A percentile compares a stretch with the other conserved stretches of the same genome.
Conservation (phyloP, 331 rosid species). For the Quercus tomentella region DNA sequence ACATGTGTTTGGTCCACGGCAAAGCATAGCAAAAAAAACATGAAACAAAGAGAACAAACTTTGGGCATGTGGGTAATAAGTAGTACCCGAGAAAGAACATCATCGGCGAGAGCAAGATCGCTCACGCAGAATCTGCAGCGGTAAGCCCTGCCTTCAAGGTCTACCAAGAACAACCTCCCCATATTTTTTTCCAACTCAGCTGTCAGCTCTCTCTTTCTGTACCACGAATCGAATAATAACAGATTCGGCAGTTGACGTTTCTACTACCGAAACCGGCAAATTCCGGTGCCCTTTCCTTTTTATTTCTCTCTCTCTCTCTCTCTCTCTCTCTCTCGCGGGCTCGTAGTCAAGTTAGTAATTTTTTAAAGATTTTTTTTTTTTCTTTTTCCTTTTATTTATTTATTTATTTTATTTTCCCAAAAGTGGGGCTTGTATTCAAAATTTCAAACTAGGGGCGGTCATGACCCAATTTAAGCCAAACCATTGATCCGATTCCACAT, state of each 20-base stretch:
- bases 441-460: no score
- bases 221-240: not conserved
- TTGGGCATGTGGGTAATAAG: not conserved
- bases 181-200: constrained; percentile 9
- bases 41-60: not conserved
- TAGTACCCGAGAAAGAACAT: constrained; percentile 69
- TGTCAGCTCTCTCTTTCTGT: not conserved
- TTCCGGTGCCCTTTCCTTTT: not conserved
- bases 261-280: constrained; percentile 1
- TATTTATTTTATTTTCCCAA: no score
- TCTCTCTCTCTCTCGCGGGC: no score
- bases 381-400: no score
- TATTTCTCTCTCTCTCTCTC: no score
- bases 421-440: no score
- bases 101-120: constrained; percentile 61
- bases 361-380: no score
- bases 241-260: not conserved
- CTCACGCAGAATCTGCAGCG: constrained; percentile 57
- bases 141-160: constrained; percentile 71
- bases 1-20: not conserved
- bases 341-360: no score
- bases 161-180: constrained; percentile 75
- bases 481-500: no score
- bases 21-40: not conserved
- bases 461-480: no score